These are phyloP conservation scores for Daldinia childiae DNA, from an alignment of 495 filamentous ascomycete species.

Conservation along the genomic window DNA sequence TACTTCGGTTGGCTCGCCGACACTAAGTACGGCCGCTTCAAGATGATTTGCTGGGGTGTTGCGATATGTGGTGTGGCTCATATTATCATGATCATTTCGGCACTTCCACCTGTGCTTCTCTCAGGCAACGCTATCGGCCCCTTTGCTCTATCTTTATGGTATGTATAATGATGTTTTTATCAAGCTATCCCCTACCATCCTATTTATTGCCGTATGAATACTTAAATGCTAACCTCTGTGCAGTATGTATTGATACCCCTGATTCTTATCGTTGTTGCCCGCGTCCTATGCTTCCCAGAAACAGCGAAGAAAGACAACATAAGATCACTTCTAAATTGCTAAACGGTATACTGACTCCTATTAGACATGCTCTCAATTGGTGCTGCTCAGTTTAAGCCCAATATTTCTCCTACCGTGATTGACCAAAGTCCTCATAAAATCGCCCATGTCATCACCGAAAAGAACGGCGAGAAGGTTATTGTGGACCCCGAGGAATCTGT, in stretches of 20 bases:
- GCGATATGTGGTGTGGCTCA: conserved; percentile 68
- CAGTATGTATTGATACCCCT: conserved; percentile 23
- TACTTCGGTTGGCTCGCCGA: conserved; percentile 69
- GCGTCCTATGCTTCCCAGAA: conserved; percentile 41
- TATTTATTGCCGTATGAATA: neutral
- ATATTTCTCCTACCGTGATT: conserved; percentile 71
- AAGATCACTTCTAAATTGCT: conserved; percentile 19
- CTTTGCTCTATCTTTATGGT: conserved; percentile 62
- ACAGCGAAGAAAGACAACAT: neutral
- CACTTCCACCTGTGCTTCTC: conserved; percentile 65
- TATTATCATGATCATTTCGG: conserved; percentile 68
- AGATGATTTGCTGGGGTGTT: conserved; percentile 68
- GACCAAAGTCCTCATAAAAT: conserved; percentile 71
- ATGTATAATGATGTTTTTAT: conserved; percentile 3
- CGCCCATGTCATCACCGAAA: conserved; percentile 68
- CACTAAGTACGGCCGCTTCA: conserved; percentile 65
- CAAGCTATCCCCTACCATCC: neutral
- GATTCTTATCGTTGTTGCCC: conserved; percentile 33
- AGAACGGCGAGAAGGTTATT: conserved; percentile 76
- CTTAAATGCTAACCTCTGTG: conserved; percentile 14
- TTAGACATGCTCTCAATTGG: conserved; percentile 66
- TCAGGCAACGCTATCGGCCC: conserved; percentile 64
- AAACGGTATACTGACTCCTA: conserved; percentile 47
- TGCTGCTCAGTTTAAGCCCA: conserved; percentile 71
- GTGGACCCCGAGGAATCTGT: conserved; percentile 79